Percentiles rank a stretch among this genome's conserved stretches.
Conservation (phyloP, 1,139 yeast species). For the Hyphopichia fennica region DNA sequence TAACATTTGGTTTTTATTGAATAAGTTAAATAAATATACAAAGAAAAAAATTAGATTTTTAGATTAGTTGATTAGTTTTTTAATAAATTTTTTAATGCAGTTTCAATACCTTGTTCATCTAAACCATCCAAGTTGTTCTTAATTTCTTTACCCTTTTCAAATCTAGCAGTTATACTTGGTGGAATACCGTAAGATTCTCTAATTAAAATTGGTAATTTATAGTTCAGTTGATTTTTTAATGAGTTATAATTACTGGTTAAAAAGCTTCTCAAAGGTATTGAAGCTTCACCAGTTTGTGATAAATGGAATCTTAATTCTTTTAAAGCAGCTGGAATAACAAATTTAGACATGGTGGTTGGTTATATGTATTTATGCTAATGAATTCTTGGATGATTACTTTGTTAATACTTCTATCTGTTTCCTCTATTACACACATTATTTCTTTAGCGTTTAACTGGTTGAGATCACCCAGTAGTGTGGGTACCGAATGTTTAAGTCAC, state of each 20-base stretch:
- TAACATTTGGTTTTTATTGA: not conserved
- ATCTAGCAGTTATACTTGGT: slow-evolving; percentile 74
- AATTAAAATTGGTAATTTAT: slow-evolving; percentile 63
- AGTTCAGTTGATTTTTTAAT: slow-evolving; percentile 49
- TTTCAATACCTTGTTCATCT: slow-evolving; percentile 40
- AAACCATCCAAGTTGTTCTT: slow-evolving; percentile 46
- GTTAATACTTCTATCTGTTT: not conserved
- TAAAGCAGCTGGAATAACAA: slow-evolving; percentile 62
- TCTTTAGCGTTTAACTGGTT: slow-evolving; percentile 15
- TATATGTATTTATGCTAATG: too few relatives aligned
- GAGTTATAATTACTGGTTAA: slow-evolving; percentile 59
- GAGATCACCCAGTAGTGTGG: not conserved
- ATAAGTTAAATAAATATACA: not conserved
- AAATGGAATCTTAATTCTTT: slow-evolving; percentile 79
- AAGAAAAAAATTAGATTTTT: not conserved
- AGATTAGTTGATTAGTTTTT: slow-evolving; percentile 15
- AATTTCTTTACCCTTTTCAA: slow-evolving; percentile 48
- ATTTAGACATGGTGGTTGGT: slow-evolving; percentile 51
- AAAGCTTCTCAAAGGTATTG: slow-evolving; percentile 64
- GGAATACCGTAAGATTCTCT: slow-evolving; percentile 75
- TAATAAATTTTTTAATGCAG: slow-evolving; percentile 39
- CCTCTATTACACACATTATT: slow-evolving; percentile 4
- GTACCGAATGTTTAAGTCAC: not conserved
- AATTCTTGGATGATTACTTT: too few relatives aligned
- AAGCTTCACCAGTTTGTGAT: slow-evolving; percentile 72